Base-by-base conservation (phyloP, 805 yeast genomes). In the Myxozyma melibiosi region DNA sequence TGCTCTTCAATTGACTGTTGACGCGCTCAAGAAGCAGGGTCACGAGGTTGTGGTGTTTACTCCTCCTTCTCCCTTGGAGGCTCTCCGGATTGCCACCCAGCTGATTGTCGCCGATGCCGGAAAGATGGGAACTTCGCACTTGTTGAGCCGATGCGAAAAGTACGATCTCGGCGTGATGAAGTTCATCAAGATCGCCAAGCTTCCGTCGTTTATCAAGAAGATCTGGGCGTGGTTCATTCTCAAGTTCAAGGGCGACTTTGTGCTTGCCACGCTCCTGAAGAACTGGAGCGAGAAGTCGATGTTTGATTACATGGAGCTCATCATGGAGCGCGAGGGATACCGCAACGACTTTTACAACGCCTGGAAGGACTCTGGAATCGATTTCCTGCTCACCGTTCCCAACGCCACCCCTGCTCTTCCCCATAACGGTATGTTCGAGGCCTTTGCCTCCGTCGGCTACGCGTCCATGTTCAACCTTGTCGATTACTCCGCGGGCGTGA, bases 11-110 rank as follows among this genome's bases (percentile, higher is more conserved):
- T 57, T 68, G 45, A 68, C 74, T 11, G 73, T 70, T 5, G 78
- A 73, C 11, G 76, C 78, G n/a, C 67, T 76, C 47, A 57, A 65
- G 51, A 72, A 67, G 46, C 74, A 75, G 55, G 84, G 84, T 50
- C 80, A 78, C 61, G 77, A 75, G 48, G 72, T 78, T 24, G 74
- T 78, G 8, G 76, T 73, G 22, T 78, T 78, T 71, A 67, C 65
- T 4, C 71, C 79, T 3, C 82, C 87, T 33, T 78, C 76, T 51
- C 81, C 83, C 1, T 69, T 81, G 48, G 78, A 80, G 64, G 85
- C 85, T 22, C 79, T 79, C 58, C 84, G 85, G 2, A 78, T 84
- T 44, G 88, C 79, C 57, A 66, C 78, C 45, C 76, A 72, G 57
- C 61, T 75, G 44, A 67, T 74, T 35, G 57, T 64, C 34, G 70